These are phyloP conservation scores for Colletotrichum eremochloae DNA, from an alignment of 2,329 filamentous ascomycete genomes.

Conservation along the genomic window DNA sequence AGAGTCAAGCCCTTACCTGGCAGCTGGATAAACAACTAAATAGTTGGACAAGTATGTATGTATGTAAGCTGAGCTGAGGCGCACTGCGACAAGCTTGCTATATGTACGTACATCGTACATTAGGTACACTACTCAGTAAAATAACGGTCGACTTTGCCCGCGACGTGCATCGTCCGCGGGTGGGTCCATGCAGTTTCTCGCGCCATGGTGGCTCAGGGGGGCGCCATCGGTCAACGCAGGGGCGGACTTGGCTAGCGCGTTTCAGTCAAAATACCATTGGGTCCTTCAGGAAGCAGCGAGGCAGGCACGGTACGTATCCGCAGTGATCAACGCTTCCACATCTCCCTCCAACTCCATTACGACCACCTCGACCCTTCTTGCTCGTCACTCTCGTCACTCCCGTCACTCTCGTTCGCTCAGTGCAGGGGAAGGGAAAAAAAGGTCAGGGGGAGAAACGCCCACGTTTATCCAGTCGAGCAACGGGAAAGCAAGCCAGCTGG, in stretches of 20 bases:
- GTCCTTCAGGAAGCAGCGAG: neutral
- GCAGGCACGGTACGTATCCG: neutral
- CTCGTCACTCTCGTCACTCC: neutral
- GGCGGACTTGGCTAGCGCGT: constrained; percentile 7
- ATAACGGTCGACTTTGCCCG: constrained; percentile 2
- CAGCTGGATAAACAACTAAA: neutral
- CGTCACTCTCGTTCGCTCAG: neutral
- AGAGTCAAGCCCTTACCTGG: neutral
- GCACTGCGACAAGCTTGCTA: too few species aligned
- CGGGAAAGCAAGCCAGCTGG: neutral
- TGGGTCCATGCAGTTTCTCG: constrained; percentile 2
- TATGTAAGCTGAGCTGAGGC: too few species aligned
- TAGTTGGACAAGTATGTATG: neutral
- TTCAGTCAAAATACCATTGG: neutral
- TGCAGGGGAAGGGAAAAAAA: neutral
- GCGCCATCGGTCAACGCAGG: constrained; percentile 31
- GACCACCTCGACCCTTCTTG: neutral
- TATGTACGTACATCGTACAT: too few species aligned
- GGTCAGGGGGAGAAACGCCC: neutral
- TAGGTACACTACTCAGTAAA: neutral
- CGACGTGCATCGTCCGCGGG: constrained; percentile 18
- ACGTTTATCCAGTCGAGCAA: constrained; percentile 17
- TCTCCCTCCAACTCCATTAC: neutral
- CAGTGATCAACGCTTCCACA: neutral
- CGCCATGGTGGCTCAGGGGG: constrained; percentile 30